Evolutionary conservation across 2,329 filamentous ascomycete species (phyloP), one percentile per base, ranked within the genome.

Genomic region (Penicillium sp.): DNA sequence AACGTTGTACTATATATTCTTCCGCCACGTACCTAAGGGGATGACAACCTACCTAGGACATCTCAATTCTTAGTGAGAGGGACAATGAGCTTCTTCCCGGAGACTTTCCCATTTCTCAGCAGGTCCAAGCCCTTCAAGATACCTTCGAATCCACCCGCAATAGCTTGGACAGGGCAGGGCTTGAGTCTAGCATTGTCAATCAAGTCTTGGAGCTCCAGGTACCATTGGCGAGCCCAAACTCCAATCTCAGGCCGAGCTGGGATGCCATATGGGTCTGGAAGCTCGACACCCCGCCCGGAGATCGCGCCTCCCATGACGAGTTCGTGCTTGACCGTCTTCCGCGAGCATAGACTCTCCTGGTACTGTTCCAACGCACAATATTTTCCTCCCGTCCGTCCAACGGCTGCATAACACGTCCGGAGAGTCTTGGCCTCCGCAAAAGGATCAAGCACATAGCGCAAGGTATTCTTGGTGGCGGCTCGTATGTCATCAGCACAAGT

Each of bases 391-490:
- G 57, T 61, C 3, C 57, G 43, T 10, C 57, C 57, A 9, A 61
- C 52, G 1, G 56, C 52, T 10, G 59, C 52, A 18, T 60, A 45
- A 35, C 59, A 60, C 12, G 60, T n/a, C 10, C 50, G 52, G 8
- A 61, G 31, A 3, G 59, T 57, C 29, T 52, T 55, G 9, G 49
- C 47, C 25, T 61, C 59, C 1, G 57, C 49, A 33, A 61, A 61
- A 1, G 57, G 60, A 37, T 63, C 59, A 3, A 61, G 54, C 1
- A 41, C 53, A 42, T 52, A 59, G 8, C 57, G 54, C 31, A 61
- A 57, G 1, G 46, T 42, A 34, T 78, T 69, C 27, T 71, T 60
- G 7, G 65, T 67, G 16, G 56, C 63, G 4, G 60, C 37, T 14
- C 62, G 60, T 38, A 71, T 68, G 12, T 68, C 60, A 4, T 59